These are phyloP conservation scores for Erodium moschatum DNA, from an alignment of 441 rosid genomes.

Conservation along the genomic window DNA sequence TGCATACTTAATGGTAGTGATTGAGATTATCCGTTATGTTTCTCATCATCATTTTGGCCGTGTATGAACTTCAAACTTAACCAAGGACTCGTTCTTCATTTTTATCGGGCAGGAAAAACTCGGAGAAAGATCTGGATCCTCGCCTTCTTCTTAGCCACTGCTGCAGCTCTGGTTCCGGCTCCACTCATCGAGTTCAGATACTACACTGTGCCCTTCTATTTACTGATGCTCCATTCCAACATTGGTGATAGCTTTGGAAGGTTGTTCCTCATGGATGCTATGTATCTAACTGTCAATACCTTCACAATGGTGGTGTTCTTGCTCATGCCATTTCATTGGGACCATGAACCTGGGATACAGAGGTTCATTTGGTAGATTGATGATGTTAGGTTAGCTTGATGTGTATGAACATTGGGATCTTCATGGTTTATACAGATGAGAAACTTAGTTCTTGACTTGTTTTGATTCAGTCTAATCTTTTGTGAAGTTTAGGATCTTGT, in stretches of 20 bases:
- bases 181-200: constrained; percentile 90
- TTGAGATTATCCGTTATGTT: background rate
- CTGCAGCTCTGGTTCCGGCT: constrained; percentile 67
- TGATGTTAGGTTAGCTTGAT: background rate
- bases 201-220: constrained; percentile 64
- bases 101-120: constrained; percentile 41
- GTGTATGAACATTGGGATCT: background rate
- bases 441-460: background rate
- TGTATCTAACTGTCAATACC: constrained; percentile 35
- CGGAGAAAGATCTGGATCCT: constrained; percentile 53
- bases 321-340: constrained; percentile 65
- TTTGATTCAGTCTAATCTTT: too few relatives aligned
- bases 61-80: background rate
- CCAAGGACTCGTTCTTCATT: constrained; percentile 1
- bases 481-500: too few relatives aligned
- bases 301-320: constrained; percentile 70
- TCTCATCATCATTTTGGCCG: background rate
- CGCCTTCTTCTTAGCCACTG: constrained; percentile 61
- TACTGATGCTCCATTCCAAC: constrained; percentile 50
- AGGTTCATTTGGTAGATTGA: constrained; percentile 73
- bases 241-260: constrained; percentile 21
- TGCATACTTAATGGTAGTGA: too few relatives aligned
- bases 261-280: constrained; percentile 42
- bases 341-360: constrained; percentile 70
- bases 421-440: background rate